Evolutionary conservation across 169 alveolate genomes (phyloP), one percentile per base, ranked within the genome.

Genomic region (Ichthyophthirius multifiliis): DNA sequence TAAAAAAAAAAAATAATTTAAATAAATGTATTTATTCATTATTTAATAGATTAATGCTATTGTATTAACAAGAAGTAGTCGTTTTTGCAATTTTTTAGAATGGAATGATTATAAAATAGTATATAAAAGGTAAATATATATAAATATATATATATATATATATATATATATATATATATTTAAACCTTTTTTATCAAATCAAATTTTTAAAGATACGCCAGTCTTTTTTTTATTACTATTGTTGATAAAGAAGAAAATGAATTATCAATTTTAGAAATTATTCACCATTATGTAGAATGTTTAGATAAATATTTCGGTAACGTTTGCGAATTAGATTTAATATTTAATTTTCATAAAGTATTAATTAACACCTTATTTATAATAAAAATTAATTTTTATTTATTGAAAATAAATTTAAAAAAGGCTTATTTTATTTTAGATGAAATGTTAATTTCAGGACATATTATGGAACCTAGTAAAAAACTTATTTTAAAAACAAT

Each of bases 131-230:
- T 39, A 55, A 46, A 6, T 1, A 0, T 27, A 55, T 27, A 1
- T 10, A 10, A 0, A 15, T 27, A 20, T 13, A 37, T 18, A 15
- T 30, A 15, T 78, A 9, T 65, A n/a, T 7, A 43, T 43, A 1
- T 15, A 39, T 20, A 78, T n/a, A 48, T 83, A 86, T 95, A 92
- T 83, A 92, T 96, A 47, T 90, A 92, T 76, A 91, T 89, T 81
- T 89, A 82, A 83, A 88, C 93, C 34, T 86, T 96, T 13, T 94
- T 92, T 85, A 87, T n/a, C n/a, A n/a, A n/a, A n/a, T n/a, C n/a
- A n/a, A n/a, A n/a, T n/a, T n/a, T n/a, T n/a, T n/a, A 96, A 48
- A 93, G 97, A 80, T 96, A 96, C 81, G 98, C 98, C 5, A 96
- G 97, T 13, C 91, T 96, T 45, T 94, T 90, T 88, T 96, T 96